These are phyloP conservation scores for Cystofilobasidium macerans DNA, from an alignment of 768 basidiomycete genomes.

Conservation along the genomic window DNA sequence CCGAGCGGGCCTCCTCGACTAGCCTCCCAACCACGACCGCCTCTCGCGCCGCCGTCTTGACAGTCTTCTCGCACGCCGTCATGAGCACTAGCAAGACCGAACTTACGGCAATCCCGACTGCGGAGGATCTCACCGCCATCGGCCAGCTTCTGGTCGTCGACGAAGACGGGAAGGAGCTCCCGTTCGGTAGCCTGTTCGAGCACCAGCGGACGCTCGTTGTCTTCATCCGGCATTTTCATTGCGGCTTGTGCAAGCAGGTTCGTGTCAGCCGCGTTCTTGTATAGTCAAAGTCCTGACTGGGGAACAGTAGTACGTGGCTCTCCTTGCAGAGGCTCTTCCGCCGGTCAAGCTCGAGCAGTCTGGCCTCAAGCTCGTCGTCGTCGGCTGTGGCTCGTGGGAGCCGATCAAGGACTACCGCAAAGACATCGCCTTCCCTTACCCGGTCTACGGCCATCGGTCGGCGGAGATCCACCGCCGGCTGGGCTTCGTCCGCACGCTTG, in stretches of 20 bases:
- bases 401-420: slow-evolving; percentile 8
- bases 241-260: neutral
- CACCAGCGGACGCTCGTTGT: slow-evolving; percentile 50
- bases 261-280: neutral
- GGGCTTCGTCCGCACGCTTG: neutral
- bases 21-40: no score
- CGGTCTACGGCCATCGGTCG: slow-evolving; percentile 7
- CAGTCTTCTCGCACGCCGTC: neutral
- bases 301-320: slow-evolving; percentile 1
- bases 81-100: neutral
- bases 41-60: no score
- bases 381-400: slow-evolving; percentile 12
- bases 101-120: slow-evolving; percentile 1
- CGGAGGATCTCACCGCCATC: neutral
- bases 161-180: slow-evolving; percentile 43
- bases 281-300: neutral
- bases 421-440: neutral
- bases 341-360: neutral
- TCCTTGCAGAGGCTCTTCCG: neutral
- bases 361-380: slow-evolving; percentile 10
- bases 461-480: neutral
- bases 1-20: no score
- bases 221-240: slow-evolving; percentile 47
- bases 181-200: slow-evolving; percentile 48
- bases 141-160: slow-evolving; percentile 42